A percentile compares a stretch with the other conserved stretches of the same genome.
Evolutionary conservation across 2,329 filamentous ascomycete genomes (phyloP).

Genomic region (Hypoxylon sp.): DNA sequence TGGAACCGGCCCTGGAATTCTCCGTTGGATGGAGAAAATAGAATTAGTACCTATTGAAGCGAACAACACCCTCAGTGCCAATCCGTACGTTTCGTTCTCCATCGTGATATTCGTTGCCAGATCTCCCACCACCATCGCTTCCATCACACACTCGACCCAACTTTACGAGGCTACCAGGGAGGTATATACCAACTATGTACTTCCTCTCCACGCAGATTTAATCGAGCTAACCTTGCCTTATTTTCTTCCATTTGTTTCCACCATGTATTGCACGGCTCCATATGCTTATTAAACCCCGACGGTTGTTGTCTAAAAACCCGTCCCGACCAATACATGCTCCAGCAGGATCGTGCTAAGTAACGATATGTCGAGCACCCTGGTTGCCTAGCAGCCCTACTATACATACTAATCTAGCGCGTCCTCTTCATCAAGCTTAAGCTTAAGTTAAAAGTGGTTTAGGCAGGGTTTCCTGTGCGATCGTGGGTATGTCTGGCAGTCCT

Average conservation of each 20-base stretch:
- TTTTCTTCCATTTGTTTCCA: not conserved
- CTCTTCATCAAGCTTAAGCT: conserved; percentile 18
- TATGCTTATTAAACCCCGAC: conserved; percentile 22
- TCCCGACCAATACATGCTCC: conserved; percentile 9
- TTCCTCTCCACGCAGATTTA: conserved; percentile 16
- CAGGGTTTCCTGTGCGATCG: conserved; percentile 6
- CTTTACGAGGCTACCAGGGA: conserved; percentile 13
- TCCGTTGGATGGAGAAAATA: conserved; percentile 14
- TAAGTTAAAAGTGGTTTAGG: conserved; percentile 11
- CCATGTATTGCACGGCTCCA: conserved; percentile 14
- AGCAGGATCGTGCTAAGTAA: not conserved
- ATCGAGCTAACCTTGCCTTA: not conserved
- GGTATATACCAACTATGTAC: conserved; percentile 10
- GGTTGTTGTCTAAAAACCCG: conserved; percentile 15
- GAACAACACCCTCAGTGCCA: not conserved
- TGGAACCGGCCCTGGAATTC: conserved; percentile 1
- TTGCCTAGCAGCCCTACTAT: not conserved
- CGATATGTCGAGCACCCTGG: not conserved
- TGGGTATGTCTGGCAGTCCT: conserved; percentile 14
- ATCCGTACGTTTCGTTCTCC: conserved; percentile 12
- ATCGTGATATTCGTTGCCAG: conserved; percentile 7
- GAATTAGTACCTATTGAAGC: not conserved
- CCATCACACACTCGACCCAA: conserved; percentile 2
- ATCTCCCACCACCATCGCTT: conserved; percentile 8
- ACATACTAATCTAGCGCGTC: conserved; percentile 3